Evolutionary conservation across 2,329 filamentous ascomycete genomes (phyloP), one percentile per base, ranked within the genome.

Genomic region (Calonectria honghensis): DNA sequence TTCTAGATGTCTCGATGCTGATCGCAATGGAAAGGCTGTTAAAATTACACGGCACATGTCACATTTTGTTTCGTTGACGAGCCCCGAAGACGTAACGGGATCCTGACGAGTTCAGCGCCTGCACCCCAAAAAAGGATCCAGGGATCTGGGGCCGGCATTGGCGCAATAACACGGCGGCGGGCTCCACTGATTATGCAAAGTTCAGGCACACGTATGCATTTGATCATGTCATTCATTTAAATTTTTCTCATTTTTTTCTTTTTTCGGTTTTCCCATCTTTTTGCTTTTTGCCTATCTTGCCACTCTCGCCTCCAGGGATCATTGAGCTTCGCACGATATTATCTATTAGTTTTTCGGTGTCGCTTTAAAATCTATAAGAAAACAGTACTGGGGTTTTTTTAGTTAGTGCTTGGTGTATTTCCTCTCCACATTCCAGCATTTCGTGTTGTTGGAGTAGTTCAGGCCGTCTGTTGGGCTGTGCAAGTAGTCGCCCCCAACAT

Each of bases 371-470:
- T 63, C n/a, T 63, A 63, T 63, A 41, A 11, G 6, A 63, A 63
- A 63, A 63, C 16, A 57, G 31, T 57, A 31, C 29, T 57, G 24
- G 31, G 13, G n/a, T 9, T 39, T 18, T 7, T 35, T 37, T 18
- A 13, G 57, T 37, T 63, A 63, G 35, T 63, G 39, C 41, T 37
- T 63, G 6, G 35, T 41, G 57, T 63, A 63, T 41, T 63, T 63
- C n/a, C 57, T 63, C n/a, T 63, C 57, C 24, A 63, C 57, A 10
- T 70, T 70, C 68, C 68, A 70, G 16, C 57, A 65, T 70, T 51
- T 70, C 7, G 57, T 51, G 51, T 70, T 70, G 39, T 32, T 54
- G 10, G 45, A 50, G 20, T 32, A 41, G 1, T 54, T 24, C 27
- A 70, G 50, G 18, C 57, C 35, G n/a, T 70, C 45, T 9, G 35